These are phyloP conservation scores for Wickerhamiella sergipiensis DNA, from an alignment of 805 yeast species.

Conservation along the genomic window DNA sequence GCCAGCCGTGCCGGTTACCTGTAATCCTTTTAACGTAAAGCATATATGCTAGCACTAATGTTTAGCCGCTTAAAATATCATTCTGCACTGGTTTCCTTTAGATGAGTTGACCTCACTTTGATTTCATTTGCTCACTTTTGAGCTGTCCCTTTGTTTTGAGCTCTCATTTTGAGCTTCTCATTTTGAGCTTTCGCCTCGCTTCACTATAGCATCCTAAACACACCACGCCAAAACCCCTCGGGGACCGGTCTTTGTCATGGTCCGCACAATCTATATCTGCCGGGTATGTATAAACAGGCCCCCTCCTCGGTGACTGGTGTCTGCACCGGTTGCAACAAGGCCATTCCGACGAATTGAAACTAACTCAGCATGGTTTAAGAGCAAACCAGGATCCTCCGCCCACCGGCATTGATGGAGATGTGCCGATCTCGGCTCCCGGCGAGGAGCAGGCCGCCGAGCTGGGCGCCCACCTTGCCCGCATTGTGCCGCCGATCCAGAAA, in stretches of 20 bases:
- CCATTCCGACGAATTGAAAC: not conserved
- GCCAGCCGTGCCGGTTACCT: conserved; percentile 99
- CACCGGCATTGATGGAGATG: conserved; percentile 84
- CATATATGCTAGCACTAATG: conserved; percentile 1
- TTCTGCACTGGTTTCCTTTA: too few relatives aligned
- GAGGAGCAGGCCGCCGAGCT: conserved; percentile 75
- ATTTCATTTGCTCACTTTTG: too few relatives aligned
- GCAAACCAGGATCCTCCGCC: conserved; percentile 58
- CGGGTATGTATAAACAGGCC: conserved; percentile 10
- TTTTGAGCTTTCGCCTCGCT: too few relatives aligned
- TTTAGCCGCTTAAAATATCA: not conserved
- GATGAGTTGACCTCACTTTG: too few relatives aligned
- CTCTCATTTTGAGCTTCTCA: too few relatives aligned
- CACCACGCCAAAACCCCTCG: not conserved
- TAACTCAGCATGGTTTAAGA: conserved; percentile 59
- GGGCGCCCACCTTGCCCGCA: conserved; percentile 41
- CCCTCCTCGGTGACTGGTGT: not conserved
- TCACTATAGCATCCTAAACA: too few relatives aligned
- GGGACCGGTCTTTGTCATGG: conserved; percentile 10
- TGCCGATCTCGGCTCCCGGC: conserved; percentile 79
- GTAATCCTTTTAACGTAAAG: conserved; percentile 30
- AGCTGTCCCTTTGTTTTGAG: too few relatives aligned
- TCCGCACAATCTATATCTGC: conserved; percentile 19
- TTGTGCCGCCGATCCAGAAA: conserved; percentile 48
- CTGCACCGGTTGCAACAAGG: too few relatives aligned